Conservation (phyloP, 2,329 filamentous ascomycete species). For the Biscogniauxia marginata region DNA sequence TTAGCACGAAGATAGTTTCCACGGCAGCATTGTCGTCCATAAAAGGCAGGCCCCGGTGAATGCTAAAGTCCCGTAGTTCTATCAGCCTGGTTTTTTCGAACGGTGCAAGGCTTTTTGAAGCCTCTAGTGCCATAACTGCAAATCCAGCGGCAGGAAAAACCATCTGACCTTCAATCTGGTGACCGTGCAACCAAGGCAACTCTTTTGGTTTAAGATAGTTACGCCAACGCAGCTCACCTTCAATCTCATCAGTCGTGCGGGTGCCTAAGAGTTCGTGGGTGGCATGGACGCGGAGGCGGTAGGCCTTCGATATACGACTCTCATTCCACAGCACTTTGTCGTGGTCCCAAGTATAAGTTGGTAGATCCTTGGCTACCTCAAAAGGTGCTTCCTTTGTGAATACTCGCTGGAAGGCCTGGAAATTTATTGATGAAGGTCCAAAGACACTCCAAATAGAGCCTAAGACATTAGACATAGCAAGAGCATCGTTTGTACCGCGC, state of each 20-base stretch:
- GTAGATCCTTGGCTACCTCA: slow-evolving; percentile 4
- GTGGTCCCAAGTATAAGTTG: slow-evolving; percentile 10
- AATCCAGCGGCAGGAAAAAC: not conserved
- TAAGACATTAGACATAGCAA: not conserved
- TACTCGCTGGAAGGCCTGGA: slow-evolving; percentile 1
- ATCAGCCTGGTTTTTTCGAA: slow-evolving; percentile 1
- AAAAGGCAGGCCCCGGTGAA: slow-evolving; percentile 4
- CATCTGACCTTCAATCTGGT: slow-evolving; percentile 1
- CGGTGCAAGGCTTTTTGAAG: not conserved
- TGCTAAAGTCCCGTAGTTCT: slow-evolving; percentile 7
- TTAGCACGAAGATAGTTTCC: slow-evolving; percentile 12
- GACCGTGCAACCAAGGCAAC: slow-evolving; percentile 3
- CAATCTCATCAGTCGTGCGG: not conserved
- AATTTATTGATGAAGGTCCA: not conserved
- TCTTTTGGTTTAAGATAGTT: slow-evolving; percentile 2
- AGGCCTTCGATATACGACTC: slow-evolving; percentile 5
- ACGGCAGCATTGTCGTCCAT: slow-evolving; percentile 7
- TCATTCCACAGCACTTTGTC: slow-evolving; percentile 7
- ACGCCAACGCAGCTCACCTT: slow-evolving; percentile 1
- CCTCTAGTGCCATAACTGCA: not conserved
- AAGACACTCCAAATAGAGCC: slow-evolving; percentile 8
- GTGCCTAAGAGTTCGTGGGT: not conserved
- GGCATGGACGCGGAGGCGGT: not conserved
- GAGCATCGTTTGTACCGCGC: slow-evolving; percentile 5
- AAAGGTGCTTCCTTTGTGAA: not conserved